Evolutionary conservation across 352 stramenopile genomes (phyloP).

Genomic region (Peronospora belbahrii): DNA sequence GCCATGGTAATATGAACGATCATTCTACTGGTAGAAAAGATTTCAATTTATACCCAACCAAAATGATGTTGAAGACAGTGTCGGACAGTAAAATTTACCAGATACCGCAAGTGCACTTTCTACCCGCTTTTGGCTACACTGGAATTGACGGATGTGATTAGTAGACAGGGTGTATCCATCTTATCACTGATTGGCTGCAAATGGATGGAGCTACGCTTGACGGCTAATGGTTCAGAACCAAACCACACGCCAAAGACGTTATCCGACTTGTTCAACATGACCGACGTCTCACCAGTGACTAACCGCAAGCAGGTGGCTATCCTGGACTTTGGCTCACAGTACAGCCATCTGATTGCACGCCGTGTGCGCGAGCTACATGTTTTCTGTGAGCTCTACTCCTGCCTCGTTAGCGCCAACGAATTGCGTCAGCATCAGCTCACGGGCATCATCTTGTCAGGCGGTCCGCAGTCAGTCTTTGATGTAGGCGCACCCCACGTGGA

Average conservation of each 20-base stretch:
- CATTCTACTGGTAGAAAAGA: neutral
- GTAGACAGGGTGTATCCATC: conserved; percentile 15
- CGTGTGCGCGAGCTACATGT: conserved; percentile 97
- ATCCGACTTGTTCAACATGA: conserved; percentile 35
- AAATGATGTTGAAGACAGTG: neutral
- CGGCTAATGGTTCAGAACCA: conserved; percentile 21
- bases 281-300: conserved; percentile 65
- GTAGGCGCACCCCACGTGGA: conserved; percentile 92
- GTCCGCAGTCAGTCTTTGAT: conserved; percentile 96
- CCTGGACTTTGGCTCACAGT: conserved; percentile 99
- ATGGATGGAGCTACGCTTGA: conserved; percentile 3
- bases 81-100: too few species aligned
- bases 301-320: conserved; percentile 96
- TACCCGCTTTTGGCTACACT: conserved; percentile 32
- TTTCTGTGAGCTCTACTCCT: conserved; percentile 99
- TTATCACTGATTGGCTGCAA: conserved; percentile 13
- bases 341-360: conserved; percentile 98
- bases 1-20: too few species aligned
- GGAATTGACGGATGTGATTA: conserved; percentile 26
- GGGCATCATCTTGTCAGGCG: conserved; percentile 97
- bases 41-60: neutral
- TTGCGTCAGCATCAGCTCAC: conserved; percentile 90
- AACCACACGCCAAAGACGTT: conserved; percentile 18
- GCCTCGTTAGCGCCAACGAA: conserved; percentile 90
- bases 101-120: neutral